phyloP scores from a whole-genome alignment of 2,329 filamentous ascomycete species.

The Helminthosporium solani region DNA sequence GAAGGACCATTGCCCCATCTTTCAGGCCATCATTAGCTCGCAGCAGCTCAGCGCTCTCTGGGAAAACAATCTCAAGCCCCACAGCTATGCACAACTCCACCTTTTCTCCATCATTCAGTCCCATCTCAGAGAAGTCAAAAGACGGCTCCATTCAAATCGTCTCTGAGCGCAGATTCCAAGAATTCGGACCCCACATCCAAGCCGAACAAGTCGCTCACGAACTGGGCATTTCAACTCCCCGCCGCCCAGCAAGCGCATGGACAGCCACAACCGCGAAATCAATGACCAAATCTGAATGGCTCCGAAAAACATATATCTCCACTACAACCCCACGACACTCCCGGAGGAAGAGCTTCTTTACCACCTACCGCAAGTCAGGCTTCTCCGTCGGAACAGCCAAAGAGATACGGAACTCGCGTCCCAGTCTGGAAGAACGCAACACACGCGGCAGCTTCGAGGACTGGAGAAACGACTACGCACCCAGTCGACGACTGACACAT shows the following conservation, averaged over 20 bases:
- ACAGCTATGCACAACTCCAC: neutral
- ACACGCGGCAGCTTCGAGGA: neutral
- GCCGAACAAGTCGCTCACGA: neutral
- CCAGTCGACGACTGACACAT: neutral
- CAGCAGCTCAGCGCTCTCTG: neutral
- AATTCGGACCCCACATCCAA: neutral
- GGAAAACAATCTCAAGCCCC: slow-evolving; percentile 1
- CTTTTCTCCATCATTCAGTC: neutral
- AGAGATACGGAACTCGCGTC: neutral
- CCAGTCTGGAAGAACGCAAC: neutral
- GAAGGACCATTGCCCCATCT: neutral
- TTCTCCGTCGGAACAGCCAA: neutral
- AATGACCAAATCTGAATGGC: neutral
- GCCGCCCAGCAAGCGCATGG: neutral
- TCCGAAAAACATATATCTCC: neutral
- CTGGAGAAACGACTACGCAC: slow-evolving; percentile 1
- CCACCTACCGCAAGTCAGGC: neutral
- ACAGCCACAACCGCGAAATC: neutral
- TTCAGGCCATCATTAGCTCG: neutral
- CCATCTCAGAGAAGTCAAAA: neutral
- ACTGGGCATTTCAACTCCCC: neutral
- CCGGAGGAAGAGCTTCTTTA: neutral
- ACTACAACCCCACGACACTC: neutral
- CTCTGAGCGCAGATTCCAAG: neutral
- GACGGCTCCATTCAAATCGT: neutral